phyloP scores from a whole-genome alignment of 2,329 filamentous ascomycete genomes.

The Dryadomyces quercus-mongolicae region DNA sequence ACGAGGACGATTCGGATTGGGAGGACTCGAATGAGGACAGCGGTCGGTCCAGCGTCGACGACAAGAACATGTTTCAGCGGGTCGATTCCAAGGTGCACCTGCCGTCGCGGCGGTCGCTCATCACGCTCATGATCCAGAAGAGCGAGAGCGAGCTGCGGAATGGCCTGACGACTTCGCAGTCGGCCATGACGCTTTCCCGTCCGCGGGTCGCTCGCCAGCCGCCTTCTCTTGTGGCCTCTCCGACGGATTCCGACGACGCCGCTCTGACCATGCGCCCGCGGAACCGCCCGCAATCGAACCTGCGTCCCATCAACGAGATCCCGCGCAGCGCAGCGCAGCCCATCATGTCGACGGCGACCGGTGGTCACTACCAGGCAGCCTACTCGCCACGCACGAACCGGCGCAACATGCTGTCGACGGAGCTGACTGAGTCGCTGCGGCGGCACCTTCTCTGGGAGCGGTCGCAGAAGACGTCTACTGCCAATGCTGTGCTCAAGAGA shows the following conservation, averaged over 20 bases:
- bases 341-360: conserved; percentile 62
- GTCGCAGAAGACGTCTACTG: conserved; percentile 83
- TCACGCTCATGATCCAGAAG: conserved; percentile 78
- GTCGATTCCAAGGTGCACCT: conserved; percentile 82
- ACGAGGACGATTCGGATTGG: conserved; percentile 53
- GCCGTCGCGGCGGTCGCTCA: conserved; percentile 73
- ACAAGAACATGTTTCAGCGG: conserved; percentile 72
- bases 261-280: conserved; percentile 41
- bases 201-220: conserved; percentile 36
- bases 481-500: conserved; percentile 78
- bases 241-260: conserved; percentile 50
- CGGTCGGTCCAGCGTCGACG: conserved; percentile 70
- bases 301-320: conserved; percentile 47
- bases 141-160: conserved; percentile 59
- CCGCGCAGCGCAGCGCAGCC: conserved; percentile 61
- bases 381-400: conserved; percentile 86
- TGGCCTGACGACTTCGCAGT: conserved; percentile 54
- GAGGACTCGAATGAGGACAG: conserved; percentile 54
- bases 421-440: conserved; percentile 84
- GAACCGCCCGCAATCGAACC: conserved; percentile 37
- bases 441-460: conserved; percentile 91
- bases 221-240: conserved; percentile 33
- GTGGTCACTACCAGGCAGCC: conserved; percentile 53
- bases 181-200: conserved; percentile 57
- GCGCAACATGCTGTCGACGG: conserved; percentile 89